A percentile compares a stretch with the other conserved stretches of the same genome.
These are phyloP conservation scores for Helotiales sp. DNA, from an alignment of 2,329 filamentous ascomycete genomes.

Conservation along the genomic window DNA sequence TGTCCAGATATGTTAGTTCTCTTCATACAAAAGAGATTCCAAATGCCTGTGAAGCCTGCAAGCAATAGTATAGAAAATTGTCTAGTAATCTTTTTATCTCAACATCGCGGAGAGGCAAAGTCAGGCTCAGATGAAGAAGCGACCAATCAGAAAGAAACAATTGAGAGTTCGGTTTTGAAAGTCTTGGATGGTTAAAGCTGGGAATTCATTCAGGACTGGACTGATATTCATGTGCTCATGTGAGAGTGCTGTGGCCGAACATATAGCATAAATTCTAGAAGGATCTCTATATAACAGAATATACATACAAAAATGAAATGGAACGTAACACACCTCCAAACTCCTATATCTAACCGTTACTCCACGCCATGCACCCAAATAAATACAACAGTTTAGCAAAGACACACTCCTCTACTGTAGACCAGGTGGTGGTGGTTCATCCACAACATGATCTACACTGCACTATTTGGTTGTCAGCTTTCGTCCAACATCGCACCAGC, in stretches of 20 bases:
- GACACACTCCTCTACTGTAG: neutral
- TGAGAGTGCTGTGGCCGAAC: too few relatives aligned
- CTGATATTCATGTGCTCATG: too few relatives aligned
- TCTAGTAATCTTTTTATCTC: too few relatives aligned
- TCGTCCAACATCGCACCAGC: neutral
- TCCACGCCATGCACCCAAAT: neutral
- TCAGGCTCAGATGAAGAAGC: too few relatives aligned
- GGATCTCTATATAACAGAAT: neutral
- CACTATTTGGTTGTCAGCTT: conserved; percentile 1
- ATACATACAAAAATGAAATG: neutral
- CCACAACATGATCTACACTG: conserved; percentile 5
- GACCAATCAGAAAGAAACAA: too few relatives aligned
- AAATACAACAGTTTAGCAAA: neutral
- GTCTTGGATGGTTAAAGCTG: too few relatives aligned
- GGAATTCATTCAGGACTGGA: too few relatives aligned
- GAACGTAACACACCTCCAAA: neutral
- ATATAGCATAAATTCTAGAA: neutral
- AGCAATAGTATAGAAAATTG: too few relatives aligned
- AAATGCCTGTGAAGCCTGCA: too few relatives aligned
- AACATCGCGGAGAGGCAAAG: too few relatives aligned
- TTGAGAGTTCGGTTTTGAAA: neutral
- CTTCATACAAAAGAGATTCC: too few relatives aligned
- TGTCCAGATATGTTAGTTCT: too few relatives aligned
- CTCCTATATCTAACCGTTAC: neutral
- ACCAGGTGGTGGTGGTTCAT: conserved; percentile 4